phyloP scores from a whole-genome alignment of 495 filamentous ascomycete species.

The Xylaria telfairii region DNA sequence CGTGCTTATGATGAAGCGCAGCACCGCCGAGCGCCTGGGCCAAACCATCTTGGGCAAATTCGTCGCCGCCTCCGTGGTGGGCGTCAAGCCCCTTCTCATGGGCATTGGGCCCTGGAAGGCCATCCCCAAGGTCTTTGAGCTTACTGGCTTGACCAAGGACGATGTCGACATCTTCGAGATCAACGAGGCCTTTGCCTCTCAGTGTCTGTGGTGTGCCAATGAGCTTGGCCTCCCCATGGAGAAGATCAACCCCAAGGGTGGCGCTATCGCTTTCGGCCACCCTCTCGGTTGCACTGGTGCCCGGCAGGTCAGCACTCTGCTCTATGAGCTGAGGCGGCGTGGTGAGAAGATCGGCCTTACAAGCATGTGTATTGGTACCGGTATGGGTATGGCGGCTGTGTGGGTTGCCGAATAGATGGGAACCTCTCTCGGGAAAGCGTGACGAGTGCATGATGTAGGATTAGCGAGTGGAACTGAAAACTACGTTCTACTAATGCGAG shows the following conservation, averaged over 20 bases:
- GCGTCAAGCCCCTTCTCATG: conserved; percentile 93
- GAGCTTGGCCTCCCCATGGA: conserved; percentile 79
- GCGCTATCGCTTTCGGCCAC: conserved; percentile 98
- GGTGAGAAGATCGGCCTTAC: conserved; percentile 87
- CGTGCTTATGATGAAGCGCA: conserved; percentile 93
- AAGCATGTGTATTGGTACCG: conserved; percentile 96
- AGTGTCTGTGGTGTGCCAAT: conserved; percentile 92
- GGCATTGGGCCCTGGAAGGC: conserved; percentile 95
- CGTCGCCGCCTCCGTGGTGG: conserved; percentile 81
- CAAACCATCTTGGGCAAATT: conserved; percentile 90
- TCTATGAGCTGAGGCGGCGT: conserved; percentile 84
- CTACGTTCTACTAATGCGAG: not conserved
- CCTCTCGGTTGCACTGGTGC: conserved; percentile 94
- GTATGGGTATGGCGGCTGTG: conserved; percentile 96
- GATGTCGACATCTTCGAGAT: conserved; percentile 99
- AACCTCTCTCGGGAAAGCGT: not conserved
- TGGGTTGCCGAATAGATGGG: conserved; percentile 80
- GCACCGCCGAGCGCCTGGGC: conserved; percentile 83
- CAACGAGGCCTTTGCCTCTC: conserved; percentile 97
- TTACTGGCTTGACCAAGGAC: conserved; percentile 79
- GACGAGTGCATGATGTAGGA: conserved; percentile 3
- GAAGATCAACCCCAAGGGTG: conserved; percentile 97
- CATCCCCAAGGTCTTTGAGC: conserved; percentile 87
- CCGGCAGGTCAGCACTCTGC: conserved; percentile 87
- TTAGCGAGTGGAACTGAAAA: not conserved